Evolutionary conservation across 495 filamentous ascomycete genomes (phyloP), one percentile per base, ranked within the genome.

Genomic region (Recurvomyces mirabilis): DNA sequence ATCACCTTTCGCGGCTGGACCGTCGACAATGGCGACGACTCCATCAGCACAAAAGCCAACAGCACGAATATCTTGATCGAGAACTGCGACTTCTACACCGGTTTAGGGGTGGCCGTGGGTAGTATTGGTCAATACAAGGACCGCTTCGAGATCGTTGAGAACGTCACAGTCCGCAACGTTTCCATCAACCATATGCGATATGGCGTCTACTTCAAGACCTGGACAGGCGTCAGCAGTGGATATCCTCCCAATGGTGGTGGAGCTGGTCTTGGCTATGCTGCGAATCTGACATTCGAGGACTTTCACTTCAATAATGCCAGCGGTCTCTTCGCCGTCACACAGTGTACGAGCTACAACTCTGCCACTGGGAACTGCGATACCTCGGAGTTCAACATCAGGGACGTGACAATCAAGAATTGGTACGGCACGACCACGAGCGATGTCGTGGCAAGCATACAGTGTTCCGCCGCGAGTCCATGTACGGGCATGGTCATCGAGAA

Each of bases 191-290:
- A 67, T 23, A 68, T 61, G 6, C 40, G 62, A 6, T 61, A 71
- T 39, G 64, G 65, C 66, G 36, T 14, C 32, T 51, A 31, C 38
- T 23, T 55, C 28, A 49, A 31, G 41, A 55, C 41, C 19, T 57
- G n/a, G 24, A 69, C 66, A 0, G 64, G 51, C 17, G 60, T 66
- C n/a, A 60, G 62, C 38, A 55, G 56, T 18, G 65, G 68, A 6
- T 66, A 68, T 47, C 66, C 66, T 14, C 68, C 68, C 0, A 69
- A 70, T 44, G 66, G 68, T n/a, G 68, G 68, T 0, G 67, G 68
- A 15, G 66, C 65, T 1, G 68, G 68, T n/a, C 40, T 68, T 4
- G 66, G 66, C 2, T 32, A 24, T 23, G 38, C 23, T n/a, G 12
- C 12, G 12, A 42, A 49, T 28, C 6, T 39, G 10, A 47, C 36